Percentiles rank a stretch among this genome's conserved stretches.
Conservation (phyloP, 345 rosid species). For the Psidium guajava region DNA sequence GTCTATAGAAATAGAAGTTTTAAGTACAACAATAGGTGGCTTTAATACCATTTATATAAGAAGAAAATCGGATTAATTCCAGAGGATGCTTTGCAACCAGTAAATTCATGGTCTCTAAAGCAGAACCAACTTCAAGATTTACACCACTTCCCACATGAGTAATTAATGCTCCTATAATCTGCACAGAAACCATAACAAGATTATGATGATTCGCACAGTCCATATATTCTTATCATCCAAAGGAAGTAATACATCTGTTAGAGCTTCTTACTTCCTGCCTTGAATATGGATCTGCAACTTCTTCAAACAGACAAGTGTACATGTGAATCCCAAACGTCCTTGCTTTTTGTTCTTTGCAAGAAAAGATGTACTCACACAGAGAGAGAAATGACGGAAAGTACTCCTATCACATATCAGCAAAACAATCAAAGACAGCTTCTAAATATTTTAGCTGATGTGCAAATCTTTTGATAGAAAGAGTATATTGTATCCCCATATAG, state of each 20-base stretch:
- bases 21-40: background rate
- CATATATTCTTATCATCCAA: background rate
- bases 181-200: conserved; percentile 14
- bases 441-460: background rate
- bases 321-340: conserved; percentile 58
- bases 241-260: background rate
- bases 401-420: conserved; percentile 31
- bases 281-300: conserved; percentile 43
- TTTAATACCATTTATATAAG: conserved; percentile 62
- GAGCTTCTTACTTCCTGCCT: conserved; percentile 59
- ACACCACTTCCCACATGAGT: conserved; percentile 82
- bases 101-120: conserved; percentile 50
- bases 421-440: background rate
- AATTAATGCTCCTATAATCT: conserved; percentile 74
- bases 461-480: background rate
- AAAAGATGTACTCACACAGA: conserved; percentile 55
- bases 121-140: conserved; percentile 60
- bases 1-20: background rate
- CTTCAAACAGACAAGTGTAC: conserved; percentile 56
- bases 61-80: conserved; percentile 63
- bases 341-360: conserved; percentile 72
- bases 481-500: background rate
- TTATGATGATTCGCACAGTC: background rate
- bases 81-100: conserved; percentile 45
- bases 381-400: conserved; percentile 59